Evolutionary conservation across 495 filamentous ascomycete species (phyloP).

Genomic region (Aspergillus bertholletiae): DNA sequence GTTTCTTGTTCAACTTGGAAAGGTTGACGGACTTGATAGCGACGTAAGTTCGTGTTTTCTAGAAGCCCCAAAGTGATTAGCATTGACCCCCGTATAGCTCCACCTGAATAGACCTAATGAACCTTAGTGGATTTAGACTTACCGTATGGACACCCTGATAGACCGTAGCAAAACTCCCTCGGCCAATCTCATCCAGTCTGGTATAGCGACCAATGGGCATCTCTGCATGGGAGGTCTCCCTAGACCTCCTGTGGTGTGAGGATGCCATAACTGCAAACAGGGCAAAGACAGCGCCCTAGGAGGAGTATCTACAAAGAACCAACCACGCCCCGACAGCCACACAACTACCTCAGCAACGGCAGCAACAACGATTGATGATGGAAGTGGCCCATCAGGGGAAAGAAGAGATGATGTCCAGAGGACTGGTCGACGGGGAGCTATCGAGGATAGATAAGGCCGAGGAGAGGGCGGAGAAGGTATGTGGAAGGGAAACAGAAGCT

Average conservation of each 20-base stretch:
- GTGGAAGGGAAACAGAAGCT: slow-evolving; percentile 3
- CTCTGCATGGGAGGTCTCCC: slow-evolving; percentile 46
- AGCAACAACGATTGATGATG: slow-evolving; percentile 17
- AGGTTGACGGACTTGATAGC: slow-evolving; percentile 96
- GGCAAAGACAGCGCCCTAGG: slow-evolving; percentile 12
- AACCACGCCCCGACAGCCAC: slow-evolving; percentile 34
- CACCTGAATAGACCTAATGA: not conserved
- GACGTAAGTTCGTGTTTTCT: slow-evolving; percentile 65
- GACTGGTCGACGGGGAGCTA: slow-evolving; percentile 14
- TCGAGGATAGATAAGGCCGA: not conserved
- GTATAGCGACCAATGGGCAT: slow-evolving; percentile 73
- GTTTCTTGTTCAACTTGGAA: slow-evolving; percentile 84
- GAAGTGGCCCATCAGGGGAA: slow-evolving; percentile 37
- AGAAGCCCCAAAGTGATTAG: slow-evolving; percentile 36
- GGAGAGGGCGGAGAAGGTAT: slow-evolving; percentile 11
- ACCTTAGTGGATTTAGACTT: slow-evolving; percentile 30
- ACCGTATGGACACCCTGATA: slow-evolving; percentile 84
- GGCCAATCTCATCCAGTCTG: slow-evolving; percentile 81
- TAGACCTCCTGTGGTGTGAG: slow-evolving; percentile 40
- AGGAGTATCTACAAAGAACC: slow-evolving; percentile 7
- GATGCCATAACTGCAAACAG: slow-evolving; percentile 33
- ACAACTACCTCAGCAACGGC: slow-evolving; percentile 38
- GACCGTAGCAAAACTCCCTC: slow-evolving; percentile 93
- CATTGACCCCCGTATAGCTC: slow-evolving; percentile 9
- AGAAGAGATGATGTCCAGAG: slow-evolving; percentile 5